These are phyloP conservation scores for Porodaedalea pini DNA, from an alignment of 1,284 basidiomycete genomes.

Conservation along the genomic window DNA sequence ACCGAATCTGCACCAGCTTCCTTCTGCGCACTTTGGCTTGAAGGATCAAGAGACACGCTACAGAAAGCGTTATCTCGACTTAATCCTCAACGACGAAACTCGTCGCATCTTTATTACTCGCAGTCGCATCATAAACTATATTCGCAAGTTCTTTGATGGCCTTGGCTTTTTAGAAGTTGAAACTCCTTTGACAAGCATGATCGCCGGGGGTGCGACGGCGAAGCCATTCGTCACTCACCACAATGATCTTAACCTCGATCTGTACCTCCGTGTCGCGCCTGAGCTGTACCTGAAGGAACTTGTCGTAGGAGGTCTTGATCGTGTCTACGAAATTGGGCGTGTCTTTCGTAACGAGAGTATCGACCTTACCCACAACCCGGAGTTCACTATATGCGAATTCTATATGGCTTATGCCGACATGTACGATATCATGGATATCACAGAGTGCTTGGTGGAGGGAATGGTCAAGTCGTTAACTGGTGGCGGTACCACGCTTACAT, in stretches of 20 bases:
- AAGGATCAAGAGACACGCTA: conserved; percentile 97
- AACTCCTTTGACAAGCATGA: conserved; percentile 97
- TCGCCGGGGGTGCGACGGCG: conserved; percentile 95
- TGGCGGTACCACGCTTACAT: conserved; percentile 79
- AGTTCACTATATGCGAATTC: conserved; percentile 99
- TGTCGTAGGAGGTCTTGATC: conserved; percentile 94
- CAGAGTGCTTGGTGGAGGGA: conserved; percentile 88
- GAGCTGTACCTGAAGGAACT: conserved; percentile 99
- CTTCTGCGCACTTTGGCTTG: conserved; percentile 85
- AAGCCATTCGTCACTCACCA: conserved; percentile 99
- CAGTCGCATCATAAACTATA: conserved; percentile 84
- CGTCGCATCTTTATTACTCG: conserved; percentile 92
- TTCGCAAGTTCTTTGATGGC: conserved; percentile 87
- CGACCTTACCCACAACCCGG: conserved; percentile 96
- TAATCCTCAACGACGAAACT: conserved; percentile 92
- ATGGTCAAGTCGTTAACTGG: conserved; percentile 87
- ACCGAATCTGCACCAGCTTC: conserved; percentile 95
- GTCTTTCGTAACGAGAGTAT: conserved; percentile 99
- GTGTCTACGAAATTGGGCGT: conserved; percentile 97
- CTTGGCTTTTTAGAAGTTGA: conserved; percentile 98
- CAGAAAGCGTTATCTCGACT: conserved; percentile 97
- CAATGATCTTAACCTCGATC: conserved; percentile 95
- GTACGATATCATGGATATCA: conserved; percentile 98
- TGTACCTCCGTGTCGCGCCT: conserved; percentile 97
- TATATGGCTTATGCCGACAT: conserved; percentile 99